Evolutionary conservation across 805 yeast species (phyloP).

Genomic region (Pichia membranifaciens): DNA sequence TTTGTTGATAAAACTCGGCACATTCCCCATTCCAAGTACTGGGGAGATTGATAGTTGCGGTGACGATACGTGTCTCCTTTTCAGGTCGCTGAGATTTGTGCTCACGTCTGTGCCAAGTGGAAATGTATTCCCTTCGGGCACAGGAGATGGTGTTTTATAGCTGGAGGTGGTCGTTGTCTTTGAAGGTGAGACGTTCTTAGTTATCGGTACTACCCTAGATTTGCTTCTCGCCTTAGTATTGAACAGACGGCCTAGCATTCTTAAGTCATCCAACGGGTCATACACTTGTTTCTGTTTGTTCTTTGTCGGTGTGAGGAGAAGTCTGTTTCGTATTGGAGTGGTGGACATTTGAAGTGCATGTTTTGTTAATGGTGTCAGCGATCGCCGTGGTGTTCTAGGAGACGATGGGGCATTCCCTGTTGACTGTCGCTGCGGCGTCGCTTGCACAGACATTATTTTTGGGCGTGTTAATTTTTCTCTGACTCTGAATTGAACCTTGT

Average conservation of each 20-base stretch:
- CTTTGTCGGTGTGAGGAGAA: conserved; percentile 26
- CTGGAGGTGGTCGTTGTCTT: too few species aligned
- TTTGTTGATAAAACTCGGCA: conserved; percentile 9
- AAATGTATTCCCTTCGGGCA: too few species aligned
- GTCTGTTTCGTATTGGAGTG: conserved; percentile 27
- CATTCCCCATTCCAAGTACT: neutral
- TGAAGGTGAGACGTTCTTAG: too few species aligned
- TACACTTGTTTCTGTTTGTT: conserved; percentile 22
- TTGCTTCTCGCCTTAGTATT: conserved; percentile 17
- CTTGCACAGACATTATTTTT: neutral
- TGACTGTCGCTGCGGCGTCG: conserved; percentile 22
- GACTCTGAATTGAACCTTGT: too few species aligned
- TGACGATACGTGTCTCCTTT: neutral
- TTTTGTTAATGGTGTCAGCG: conserved; percentile 30
- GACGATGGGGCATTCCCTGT: conserved; percentile 11
- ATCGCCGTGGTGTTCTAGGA: conserved; percentile 23
- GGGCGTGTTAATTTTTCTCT: too few species aligned
- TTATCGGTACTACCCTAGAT: neutral
- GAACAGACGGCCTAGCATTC: conserved; percentile 28
- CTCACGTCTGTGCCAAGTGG: too few species aligned
- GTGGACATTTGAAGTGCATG: conserved; percentile 27
- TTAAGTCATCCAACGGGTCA: conserved; percentile 29
- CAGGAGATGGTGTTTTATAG: neutral
- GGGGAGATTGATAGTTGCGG: neutral
- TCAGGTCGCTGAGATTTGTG: neutral